Conservation (phyloP, 192 early-diverging fungal genomes). For the Phycomyces nitens region DNA sequence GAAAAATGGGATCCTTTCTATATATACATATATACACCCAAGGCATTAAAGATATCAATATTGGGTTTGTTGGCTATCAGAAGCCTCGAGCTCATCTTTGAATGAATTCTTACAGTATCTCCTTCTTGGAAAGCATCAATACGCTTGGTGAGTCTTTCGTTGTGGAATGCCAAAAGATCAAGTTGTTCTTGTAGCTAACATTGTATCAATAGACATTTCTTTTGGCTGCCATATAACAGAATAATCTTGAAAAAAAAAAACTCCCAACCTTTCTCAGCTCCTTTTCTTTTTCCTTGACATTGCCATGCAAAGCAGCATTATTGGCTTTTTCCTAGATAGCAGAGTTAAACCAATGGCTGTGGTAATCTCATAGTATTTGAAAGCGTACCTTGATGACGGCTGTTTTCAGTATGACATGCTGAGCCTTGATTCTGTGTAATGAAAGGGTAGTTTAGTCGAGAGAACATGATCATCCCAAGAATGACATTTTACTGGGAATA, state of each 20-base stretch:
- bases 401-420: slow-evolving; percentile 56
- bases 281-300: slow-evolving; percentile 56
- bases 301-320: slow-evolving; percentile 44
- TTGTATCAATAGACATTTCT: background rate
- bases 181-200: slow-evolving; percentile 44
- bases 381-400: slow-evolving; percentile 49
- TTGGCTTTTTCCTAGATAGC: slow-evolving; percentile 48
- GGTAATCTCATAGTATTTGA: no score
- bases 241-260: background rate
- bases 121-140: slow-evolving; percentile 52
- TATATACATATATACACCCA: background rate
- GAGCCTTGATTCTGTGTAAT: slow-evolving; percentile 49
- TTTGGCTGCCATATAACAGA: no score
- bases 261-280: slow-evolving; percentile 48
- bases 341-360: background rate
- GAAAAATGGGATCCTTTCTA: slow-evolving; percentile 39
- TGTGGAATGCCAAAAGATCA: slow-evolving; percentile 56
- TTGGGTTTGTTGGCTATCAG: no score
- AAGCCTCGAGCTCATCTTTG: no score
- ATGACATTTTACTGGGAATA: slow-evolving; percentile 44
- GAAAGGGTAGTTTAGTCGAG: background rate
- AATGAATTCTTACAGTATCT: slow-evolving; percentile 25
- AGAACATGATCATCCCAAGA: background rate
- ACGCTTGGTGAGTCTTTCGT: slow-evolving; percentile 56
- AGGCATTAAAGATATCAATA: no score